phyloP scores from a whole-genome alignment of 129 eudicot genomes.

The Flaveria trinervia region DNA sequence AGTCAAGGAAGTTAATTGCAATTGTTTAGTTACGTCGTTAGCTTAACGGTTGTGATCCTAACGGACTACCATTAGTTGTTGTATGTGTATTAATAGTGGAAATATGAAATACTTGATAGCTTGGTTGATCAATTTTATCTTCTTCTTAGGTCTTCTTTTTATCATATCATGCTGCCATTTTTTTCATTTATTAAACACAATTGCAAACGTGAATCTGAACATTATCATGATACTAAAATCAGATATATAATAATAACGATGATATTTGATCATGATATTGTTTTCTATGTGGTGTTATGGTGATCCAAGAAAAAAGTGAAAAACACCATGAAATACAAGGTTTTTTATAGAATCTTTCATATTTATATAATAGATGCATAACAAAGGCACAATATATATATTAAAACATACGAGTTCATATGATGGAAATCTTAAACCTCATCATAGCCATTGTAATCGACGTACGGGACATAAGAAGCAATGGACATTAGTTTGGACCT shows the following conservation, averaged over 20 bases:
- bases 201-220: too few species aligned
- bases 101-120: too few species aligned
- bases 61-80: too few species aligned
- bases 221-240: background rate
- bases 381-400: background rate
- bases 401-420: background rate
- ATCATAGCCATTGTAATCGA: background rate
- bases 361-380: background rate
- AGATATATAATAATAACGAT: background rate
- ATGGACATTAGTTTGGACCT: constrained; percentile 1
- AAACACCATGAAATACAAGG: constrained; percentile 4
- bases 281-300: background rate
- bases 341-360: background rate
- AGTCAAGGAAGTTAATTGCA: too few species aligned
- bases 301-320: background rate
- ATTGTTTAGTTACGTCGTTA: too few species aligned
- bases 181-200: too few species aligned
- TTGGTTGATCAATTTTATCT: too few species aligned
- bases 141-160: too few species aligned
- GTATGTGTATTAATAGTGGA: too few species aligned
- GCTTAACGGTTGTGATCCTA: too few species aligned
- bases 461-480: background rate
- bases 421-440: constrained; percentile 11
- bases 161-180: too few species aligned
- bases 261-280: background rate